A percentile compares a stretch with the other conserved stretches of the same genome.
Evolutionary conservation across 2,329 filamentous ascomycete species (phyloP).

Genomic region (Arthrobotrys musiformis): DNA sequence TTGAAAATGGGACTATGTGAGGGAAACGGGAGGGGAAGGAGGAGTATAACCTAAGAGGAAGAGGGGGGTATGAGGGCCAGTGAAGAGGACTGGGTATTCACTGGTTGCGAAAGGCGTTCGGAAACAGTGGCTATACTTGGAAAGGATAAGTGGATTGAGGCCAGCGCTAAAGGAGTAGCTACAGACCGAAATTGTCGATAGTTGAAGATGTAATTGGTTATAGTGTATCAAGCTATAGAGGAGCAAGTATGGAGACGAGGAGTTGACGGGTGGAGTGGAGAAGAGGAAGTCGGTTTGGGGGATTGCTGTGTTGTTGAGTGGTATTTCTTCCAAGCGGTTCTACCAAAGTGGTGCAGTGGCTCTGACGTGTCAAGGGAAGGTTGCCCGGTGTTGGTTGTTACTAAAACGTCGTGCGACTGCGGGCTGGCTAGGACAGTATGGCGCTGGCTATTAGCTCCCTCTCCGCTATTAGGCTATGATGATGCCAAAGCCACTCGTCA

Average conservation of each 20-base stretch:
- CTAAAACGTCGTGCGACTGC: constrained; percentile 8
- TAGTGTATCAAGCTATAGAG: constrained; percentile 26
- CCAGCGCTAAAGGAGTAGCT: constrained; percentile 44
- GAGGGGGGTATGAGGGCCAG: constrained; percentile 25
- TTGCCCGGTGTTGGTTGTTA: constrained; percentile 22
- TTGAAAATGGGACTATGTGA: constrained; percentile 45
- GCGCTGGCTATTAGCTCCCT: neutral
- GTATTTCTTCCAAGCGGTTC: constrained; percentile 33
- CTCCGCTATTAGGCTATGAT: constrained; percentile 16
- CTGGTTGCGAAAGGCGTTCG: constrained; percentile 39
- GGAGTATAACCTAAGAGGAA: neutral
- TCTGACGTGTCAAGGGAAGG: constrained; percentile 44
- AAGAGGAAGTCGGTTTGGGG: neutral
- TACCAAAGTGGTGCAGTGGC: constrained; percentile 39
- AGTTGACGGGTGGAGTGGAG: constrained; percentile 23
- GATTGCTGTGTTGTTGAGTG: constrained; percentile 43
- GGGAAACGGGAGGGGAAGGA: neutral
- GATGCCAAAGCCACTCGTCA: constrained; percentile 48
- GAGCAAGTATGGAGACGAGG: constrained; percentile 38
- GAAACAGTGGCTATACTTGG: constrained; percentile 51
- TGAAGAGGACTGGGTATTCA: neutral
- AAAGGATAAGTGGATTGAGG: constrained; percentile 38
- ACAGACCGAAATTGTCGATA: constrained; percentile 36
- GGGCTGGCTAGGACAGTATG: constrained; percentile 8
- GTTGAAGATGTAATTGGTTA: constrained; percentile 36